Evolutionary conservation across 495 filamentous ascomycete species (phyloP).

Genomic region (Hypoxylon lienhwacheense): DNA sequence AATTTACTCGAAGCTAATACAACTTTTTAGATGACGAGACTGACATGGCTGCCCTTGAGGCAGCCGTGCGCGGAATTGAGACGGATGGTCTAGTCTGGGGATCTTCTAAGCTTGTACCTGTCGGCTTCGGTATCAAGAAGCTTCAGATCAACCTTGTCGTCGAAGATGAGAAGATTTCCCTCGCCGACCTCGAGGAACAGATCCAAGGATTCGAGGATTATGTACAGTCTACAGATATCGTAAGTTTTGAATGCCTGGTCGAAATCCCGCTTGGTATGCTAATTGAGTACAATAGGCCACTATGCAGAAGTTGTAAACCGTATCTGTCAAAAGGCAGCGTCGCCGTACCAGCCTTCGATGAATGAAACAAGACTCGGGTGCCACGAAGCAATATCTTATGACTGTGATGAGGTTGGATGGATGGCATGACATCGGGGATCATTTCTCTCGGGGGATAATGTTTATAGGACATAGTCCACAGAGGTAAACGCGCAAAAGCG

Average conservation of each 20-base stretch:
- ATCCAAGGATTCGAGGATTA: constrained; percentile 88
- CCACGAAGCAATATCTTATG: constrained; percentile 30
- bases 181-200: constrained; percentile 81
- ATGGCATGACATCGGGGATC: constrained; percentile 24
- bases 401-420: constrained; percentile 34
- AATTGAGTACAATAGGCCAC: constrained; percentile 56
- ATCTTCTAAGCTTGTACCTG: constrained; percentile 81
- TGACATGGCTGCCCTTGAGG: constrained; percentile 79
- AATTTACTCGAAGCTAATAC: constrained; percentile 30
- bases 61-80: constrained; percentile 80
- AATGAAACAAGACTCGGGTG: constrained; percentile 35
- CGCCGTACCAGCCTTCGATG: constrained; percentile 19
- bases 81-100: constrained; percentile 97
- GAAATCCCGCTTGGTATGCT: background rate
- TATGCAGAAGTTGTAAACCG: constrained; percentile 86
- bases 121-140: constrained; percentile 99
- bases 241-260: constrained; percentile 44
- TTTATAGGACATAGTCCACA: constrained; percentile 26
- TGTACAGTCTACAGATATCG: constrained; percentile 93
- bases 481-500: constrained; percentile 25
- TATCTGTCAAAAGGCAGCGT: background rate
- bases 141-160: constrained; percentile 97
- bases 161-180: constrained; percentile 94
- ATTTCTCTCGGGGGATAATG: constrained; percentile 24
- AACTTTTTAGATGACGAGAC: constrained; percentile 77